phyloP scores from a whole-genome alignment of 1,284 basidiomycete genomes.

The Microbotryomycetes sp. region DNA sequence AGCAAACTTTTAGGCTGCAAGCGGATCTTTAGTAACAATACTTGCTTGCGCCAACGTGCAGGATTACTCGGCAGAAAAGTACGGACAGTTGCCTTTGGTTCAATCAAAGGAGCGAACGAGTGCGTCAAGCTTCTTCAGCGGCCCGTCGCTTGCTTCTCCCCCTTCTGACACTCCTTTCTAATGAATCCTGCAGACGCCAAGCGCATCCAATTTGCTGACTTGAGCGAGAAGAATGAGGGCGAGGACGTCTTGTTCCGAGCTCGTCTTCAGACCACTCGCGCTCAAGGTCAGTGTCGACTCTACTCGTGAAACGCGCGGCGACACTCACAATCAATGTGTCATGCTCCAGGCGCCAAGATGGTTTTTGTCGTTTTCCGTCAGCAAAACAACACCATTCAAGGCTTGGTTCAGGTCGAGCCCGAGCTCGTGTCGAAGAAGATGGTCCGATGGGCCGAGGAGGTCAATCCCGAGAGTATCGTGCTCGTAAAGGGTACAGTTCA shows the following conservation, averaged over 20 bases:
- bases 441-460: slow-evolving; percentile 81
- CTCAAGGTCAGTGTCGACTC: slow-evolving; percentile 57
- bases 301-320: not conserved
- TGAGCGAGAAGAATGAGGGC: slow-evolving; percentile 65
- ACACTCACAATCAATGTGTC: not conserved
- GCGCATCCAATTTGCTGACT: slow-evolving; percentile 57
- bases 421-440: slow-evolving; percentile 93
- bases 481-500: slow-evolving; percentile 76
- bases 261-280: slow-evolving; percentile 83
- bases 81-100: slow-evolving; percentile 85
- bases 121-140: too few species aligned
- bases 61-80: slow-evolving; percentile 80
- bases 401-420: slow-evolving; percentile 66
- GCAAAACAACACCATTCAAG: slow-evolving; percentile 82
- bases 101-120: slow-evolving; percentile 67
- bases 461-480: slow-evolving; percentile 85
- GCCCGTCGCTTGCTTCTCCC: too few species aligned
- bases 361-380: slow-evolving; percentile 91
- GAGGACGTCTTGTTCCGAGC: slow-evolving; percentile 78
- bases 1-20: not conserved
- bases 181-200: slow-evolving; percentile 32
- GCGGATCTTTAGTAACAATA: not conserved
- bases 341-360: slow-evolving; percentile 62
- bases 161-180: too few species aligned
- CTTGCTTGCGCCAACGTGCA: slow-evolving; percentile 38